These are phyloP conservation scores for Elymus sibiricus DNA, from an alignment of 176 grass and related monocot species.

Conservation along the genomic window DNA sequence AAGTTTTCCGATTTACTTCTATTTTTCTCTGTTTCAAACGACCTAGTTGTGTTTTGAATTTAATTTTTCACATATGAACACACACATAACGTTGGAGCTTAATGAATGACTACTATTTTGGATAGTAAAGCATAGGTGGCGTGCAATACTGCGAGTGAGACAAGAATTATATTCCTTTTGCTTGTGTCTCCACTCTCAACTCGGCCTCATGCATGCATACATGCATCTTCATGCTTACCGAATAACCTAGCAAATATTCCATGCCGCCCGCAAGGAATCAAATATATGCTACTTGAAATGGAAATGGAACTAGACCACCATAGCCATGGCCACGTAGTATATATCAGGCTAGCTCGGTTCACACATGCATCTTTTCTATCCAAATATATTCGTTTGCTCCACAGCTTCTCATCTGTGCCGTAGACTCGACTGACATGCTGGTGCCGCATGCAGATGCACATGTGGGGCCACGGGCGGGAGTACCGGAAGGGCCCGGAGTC, in stretches of 20 bases:
- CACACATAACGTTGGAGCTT: background rate
- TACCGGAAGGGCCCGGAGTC: conserved; percentile 91
- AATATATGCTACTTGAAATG: background rate
- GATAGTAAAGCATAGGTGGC: background rate
- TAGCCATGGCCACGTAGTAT: background rate
- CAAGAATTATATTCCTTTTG: background rate
- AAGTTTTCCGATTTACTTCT: background rate
- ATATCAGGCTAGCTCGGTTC: conserved; percentile 12
- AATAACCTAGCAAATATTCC: conserved; percentile 30
- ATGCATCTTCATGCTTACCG: background rate
- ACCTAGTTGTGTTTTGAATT: background rate
- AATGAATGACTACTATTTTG: background rate
- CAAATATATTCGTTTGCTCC: background rate
- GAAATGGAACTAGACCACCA: background rate
- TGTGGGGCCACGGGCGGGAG: conserved; percentile 97
- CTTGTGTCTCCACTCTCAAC: background rate
- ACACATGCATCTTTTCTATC: conserved; percentile 6
- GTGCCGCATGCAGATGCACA: conserved; percentile 72
- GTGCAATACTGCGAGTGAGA: background rate
- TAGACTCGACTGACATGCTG: no score
- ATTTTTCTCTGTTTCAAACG: background rate
- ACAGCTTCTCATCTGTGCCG: no score
- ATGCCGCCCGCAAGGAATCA: conserved; percentile 18
- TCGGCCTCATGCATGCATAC: background rate
- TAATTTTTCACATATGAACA: background rate